These are phyloP conservation scores for Aspergillus baeticus DNA, from an alignment of 495 filamentous ascomycete genomes.

Conservation along the genomic window DNA sequence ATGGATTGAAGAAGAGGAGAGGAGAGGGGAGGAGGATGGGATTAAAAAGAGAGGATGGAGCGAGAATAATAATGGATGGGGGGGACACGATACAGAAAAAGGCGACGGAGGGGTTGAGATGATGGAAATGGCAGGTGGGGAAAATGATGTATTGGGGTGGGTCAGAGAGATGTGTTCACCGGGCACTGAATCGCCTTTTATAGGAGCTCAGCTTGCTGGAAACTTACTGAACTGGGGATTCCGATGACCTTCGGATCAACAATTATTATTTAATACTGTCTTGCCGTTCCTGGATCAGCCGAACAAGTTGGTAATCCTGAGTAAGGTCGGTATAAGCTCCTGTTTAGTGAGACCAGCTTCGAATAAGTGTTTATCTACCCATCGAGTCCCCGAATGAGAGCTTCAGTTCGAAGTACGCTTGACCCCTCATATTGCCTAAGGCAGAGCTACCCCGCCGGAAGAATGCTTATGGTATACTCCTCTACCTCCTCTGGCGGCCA, in stretches of 20 bases:
- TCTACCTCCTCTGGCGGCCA: too few relatives aligned
- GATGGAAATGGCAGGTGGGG: slow-evolving; percentile 34
- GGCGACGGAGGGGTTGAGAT: slow-evolving; percentile 25
- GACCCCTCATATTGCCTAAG: slow-evolving; percentile 4
- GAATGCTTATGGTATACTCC: slow-evolving; percentile 2
- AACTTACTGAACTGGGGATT: background rate
- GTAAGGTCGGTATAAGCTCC: background rate
- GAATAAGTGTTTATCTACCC: too few relatives aligned
- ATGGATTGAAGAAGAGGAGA: slow-evolving; percentile 10
- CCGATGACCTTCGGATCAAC: background rate
- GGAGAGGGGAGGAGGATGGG: slow-evolving; percentile 1
- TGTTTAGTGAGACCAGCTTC: background rate
- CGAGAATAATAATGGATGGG: slow-evolving; percentile 15
- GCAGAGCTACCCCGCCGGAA: slow-evolving; percentile 12
- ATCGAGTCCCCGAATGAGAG: too few relatives aligned
- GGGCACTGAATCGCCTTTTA: background rate
- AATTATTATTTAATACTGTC: background rate
- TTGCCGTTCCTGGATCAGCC: background rate
- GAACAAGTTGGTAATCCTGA: background rate
- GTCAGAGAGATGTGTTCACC: slow-evolving; percentile 5
- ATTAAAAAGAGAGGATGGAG: slow-evolving; percentile 20
- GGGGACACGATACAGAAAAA: slow-evolving; percentile 21
- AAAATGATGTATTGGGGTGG: slow-evolving; percentile 8
- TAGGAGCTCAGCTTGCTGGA: background rate
- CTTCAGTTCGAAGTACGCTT: background rate